Evolutionary conservation across 805 yeast species (phyloP), one percentile per base, ranked within the genome.

Genomic region (Candida ovalis): DNA sequence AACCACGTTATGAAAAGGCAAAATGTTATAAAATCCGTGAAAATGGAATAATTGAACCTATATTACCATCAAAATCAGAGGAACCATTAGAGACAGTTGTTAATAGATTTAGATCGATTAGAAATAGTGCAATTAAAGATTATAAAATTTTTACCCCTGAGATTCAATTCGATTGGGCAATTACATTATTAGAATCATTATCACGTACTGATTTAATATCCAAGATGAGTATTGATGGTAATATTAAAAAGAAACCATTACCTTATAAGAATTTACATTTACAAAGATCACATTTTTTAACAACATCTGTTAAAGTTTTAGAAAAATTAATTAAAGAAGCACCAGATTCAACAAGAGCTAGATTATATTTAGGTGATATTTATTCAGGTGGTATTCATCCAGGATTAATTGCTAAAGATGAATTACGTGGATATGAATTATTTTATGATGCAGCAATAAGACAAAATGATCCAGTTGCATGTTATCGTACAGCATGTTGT

Each of bases 401-500:
- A 4, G 80, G 79, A 2, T 56, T 70, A 23, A 55, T 75, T 17
- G 80, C 76, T 17, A 70, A 73, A 48, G 82, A 84, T 66, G 81
- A 79, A 56, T 72, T 63, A 37, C 77, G 77, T 55, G 90, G 91
- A 2, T 81, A 78, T 56, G 80, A 78, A 50, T 69, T 74, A 43
- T 86, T 85, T 62, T 56, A 66, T 27, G 78, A 76, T 49, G 84
- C 89, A 0, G 85, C 88, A 5, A 49, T 51, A 8, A 69, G 70
- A 42, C 73, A 73, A 38, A 75, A 77, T 19, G 82, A 82, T 57
- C 72, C 81, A 0, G 77, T 77, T 46, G 84, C 87, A 9, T 74
- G 82, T 49, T 86, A 83, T 66, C 68, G 92, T 43, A 76, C 82
- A 1, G 94, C 86, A 0, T 85, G 85, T 28, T 80, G 88, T 58